phyloP scores from a whole-genome alignment of 768 basidiomycete genomes.

The Coprinellus micaceus region DNA sequence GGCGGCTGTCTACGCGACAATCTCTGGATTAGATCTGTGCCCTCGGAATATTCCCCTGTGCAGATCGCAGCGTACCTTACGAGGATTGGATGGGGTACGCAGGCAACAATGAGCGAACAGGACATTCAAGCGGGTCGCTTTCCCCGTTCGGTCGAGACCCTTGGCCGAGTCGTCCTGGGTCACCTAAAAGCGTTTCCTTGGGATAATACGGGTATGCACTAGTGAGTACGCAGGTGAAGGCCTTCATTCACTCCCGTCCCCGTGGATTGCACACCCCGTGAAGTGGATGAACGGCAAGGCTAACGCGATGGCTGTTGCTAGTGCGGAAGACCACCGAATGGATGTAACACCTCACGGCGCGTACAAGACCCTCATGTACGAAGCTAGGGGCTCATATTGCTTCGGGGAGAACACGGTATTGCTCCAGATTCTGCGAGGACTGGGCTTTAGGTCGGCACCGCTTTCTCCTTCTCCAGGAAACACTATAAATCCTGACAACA shows the following conservation, averaged over 20 bases:
- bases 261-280: no score
- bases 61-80: conserved; percentile 24
- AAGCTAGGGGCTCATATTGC: conserved; percentile 25
- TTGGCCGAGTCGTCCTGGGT: conserved; percentile 22
- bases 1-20: conserved; percentile 17
- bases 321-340: conserved; percentile 22
- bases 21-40: conserved; percentile 21
- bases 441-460: conserved; percentile 25
- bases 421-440: conserved; percentile 24
- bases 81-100: background rate
- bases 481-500: background rate
- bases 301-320: no score
- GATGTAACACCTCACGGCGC: conserved; percentile 22
- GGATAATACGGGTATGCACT: conserved; percentile 37
- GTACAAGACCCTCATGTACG: conserved; percentile 20
- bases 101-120: background rate
- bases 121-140: conserved; percentile 15
- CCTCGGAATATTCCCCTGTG: conserved; percentile 19
- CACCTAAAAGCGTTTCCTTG: conserved; percentile 34
- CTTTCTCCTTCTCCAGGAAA: background rate
- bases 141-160: conserved; percentile 23
- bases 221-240: conserved; percentile 24
- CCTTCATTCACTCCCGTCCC: no score
- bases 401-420: conserved; percentile 27
- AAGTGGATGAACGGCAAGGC: no score